Conservation (phyloP, 225 moss, liverwort and hornwort genomes). For the Takakia lepidozioides region DNA sequence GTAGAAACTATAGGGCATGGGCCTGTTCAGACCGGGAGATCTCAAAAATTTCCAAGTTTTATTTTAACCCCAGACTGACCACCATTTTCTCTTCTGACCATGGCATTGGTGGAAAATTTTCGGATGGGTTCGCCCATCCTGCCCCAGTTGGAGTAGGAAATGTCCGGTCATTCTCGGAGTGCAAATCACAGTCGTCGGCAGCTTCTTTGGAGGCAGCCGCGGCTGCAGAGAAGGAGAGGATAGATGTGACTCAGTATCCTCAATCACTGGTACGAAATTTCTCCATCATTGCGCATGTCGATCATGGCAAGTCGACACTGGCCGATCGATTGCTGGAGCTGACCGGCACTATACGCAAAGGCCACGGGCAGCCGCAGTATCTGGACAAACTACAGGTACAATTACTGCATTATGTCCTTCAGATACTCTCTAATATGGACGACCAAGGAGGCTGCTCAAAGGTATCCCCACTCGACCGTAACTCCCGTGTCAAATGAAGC, state of each 20-base stretch:
- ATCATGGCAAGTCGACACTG: slow-evolving; percentile 91
- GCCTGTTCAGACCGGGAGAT: no score
- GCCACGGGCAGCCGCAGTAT: slow-evolving; percentile 87
- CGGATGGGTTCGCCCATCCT: no score
- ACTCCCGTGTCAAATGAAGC: not conserved
- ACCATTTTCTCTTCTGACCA: no score
- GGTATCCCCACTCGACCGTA: no score
- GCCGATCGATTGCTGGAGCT: slow-evolving; percentile 83
- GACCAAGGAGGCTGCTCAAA: no score
- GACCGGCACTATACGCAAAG: slow-evolving; percentile 95
- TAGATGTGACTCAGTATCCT: slow-evolving; percentile 69
- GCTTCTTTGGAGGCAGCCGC: slow-evolving; percentile 15
- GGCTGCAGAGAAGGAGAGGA: slow-evolving; percentile 47
- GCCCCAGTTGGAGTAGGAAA: slow-evolving; percentile 5
- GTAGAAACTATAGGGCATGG: no score
- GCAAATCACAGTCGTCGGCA: slow-evolving; percentile 8
- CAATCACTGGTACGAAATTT: slow-evolving; percentile 74
- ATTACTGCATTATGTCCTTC: no score
- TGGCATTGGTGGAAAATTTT: no score
- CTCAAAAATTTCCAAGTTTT: no score
- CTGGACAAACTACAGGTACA: slow-evolving; percentile 90
- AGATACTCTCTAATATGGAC: no score
- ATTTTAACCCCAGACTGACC: no score
- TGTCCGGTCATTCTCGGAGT: slow-evolving; percentile 5
- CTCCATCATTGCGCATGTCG: slow-evolving; percentile 96